Evolutionary conservation across 768 basidiomycete genomes (phyloP).

Genomic region (Amanita brunnescens): DNA sequence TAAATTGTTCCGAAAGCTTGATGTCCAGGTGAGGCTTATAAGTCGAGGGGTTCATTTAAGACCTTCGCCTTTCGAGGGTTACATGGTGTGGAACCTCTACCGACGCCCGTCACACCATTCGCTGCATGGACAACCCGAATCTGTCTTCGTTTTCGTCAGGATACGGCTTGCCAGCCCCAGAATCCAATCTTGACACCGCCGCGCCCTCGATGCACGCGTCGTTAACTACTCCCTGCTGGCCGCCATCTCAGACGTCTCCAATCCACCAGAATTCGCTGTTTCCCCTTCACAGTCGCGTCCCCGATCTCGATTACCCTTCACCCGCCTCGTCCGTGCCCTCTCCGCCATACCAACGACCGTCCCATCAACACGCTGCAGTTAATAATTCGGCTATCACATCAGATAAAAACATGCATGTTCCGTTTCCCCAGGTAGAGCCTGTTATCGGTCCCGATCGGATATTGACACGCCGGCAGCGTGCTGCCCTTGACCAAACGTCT

Average conservation of each 20-base stretch:
- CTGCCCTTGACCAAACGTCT: constrained; percentile 20
- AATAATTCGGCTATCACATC: constrained; percentile 14
- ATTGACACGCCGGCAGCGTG: constrained; percentile 34
- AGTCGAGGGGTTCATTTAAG: constrained; percentile 7
- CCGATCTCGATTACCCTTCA: constrained; percentile 29
- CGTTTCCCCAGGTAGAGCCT: constrained; percentile 35
- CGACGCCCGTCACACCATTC: constrained; percentile 1
- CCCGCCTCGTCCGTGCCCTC: constrained; percentile 31
- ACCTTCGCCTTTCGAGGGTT: constrained; percentile 6
- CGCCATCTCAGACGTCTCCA: constrained; percentile 2
- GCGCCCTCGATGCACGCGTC: constrained; percentile 18
- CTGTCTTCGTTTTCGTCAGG: constrained; percentile 3
- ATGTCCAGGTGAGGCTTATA: constrained; percentile 8
- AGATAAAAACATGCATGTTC: constrained; percentile 14
- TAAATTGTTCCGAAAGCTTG: constrained; percentile 11
- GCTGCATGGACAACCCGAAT: constrained; percentile 5
- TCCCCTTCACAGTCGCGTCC: constrained; percentile 17
- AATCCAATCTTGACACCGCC: constrained; percentile 1
- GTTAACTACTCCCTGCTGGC: constrained; percentile 10
- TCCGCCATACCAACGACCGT: constrained; percentile 19
- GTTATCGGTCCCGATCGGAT: constrained; percentile 44
- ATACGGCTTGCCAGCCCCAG: not conserved
- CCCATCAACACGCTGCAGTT: constrained; percentile 19
- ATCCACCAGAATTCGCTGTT: constrained; percentile 10
- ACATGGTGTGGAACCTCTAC: constrained; percentile 4